A percentile compares a stretch with the other conserved stretches of the same genome.
Conservation (phyloP, 192 early-diverging fungal genomes). For the Phycomyces blakesleeanus region DNA sequence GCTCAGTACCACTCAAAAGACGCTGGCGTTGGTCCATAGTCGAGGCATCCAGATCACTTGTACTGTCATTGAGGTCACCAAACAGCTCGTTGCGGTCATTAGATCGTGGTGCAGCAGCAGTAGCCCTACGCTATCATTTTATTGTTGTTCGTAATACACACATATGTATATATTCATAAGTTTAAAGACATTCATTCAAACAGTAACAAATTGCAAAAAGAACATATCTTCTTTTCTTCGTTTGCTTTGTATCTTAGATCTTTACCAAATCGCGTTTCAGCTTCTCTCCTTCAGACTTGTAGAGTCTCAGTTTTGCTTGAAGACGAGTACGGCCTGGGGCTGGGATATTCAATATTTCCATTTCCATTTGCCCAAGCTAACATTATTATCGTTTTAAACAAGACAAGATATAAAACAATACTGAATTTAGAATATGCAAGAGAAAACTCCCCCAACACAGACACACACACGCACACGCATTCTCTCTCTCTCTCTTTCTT, state of each 20-base stretch:
- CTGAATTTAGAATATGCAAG: no score
- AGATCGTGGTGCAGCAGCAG: conserved; percentile 36
- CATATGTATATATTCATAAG: no score
- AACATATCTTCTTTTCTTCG: no score
- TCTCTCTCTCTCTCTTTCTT: no score
- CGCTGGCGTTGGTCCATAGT: conserved; percentile 74
- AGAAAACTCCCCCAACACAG: no score
- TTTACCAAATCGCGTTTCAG: conserved; percentile 74
- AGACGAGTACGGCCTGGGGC: conserved; percentile 59
- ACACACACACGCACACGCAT: no score
- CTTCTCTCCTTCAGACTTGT: conserved; percentile 79
- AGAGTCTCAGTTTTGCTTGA: conserved; percentile 61
- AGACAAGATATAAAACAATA: no score
- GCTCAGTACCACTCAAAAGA: conserved; percentile 82
- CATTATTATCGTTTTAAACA: no score
- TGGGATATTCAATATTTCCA: conserved; percentile 79
- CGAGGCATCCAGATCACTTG: conserved; percentile 49
- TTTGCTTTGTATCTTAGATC: no score
- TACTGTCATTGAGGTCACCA: conserved; percentile 40
- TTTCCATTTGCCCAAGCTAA: conserved; percentile 89
- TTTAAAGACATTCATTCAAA: no score
- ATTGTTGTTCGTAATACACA: neutral
- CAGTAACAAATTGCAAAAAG: no score
- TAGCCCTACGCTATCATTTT: conserved; percentile 41
- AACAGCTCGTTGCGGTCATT: conserved; percentile 63